Conservation (phyloP, 1,284 basidiomycete species). For the Trichosporon sp. region DNA sequence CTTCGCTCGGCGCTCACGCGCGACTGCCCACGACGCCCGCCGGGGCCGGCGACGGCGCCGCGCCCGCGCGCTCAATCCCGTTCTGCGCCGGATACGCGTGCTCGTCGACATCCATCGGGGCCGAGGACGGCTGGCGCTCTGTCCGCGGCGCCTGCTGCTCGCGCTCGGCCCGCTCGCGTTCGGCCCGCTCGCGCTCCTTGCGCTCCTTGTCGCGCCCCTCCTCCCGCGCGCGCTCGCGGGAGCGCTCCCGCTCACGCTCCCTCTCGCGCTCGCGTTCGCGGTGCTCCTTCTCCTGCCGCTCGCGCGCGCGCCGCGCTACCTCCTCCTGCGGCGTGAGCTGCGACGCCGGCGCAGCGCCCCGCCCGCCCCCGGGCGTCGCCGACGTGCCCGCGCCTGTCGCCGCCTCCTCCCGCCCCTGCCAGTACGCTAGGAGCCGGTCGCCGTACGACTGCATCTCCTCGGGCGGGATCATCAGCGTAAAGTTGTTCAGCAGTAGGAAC, state of each 20-base stretch:
- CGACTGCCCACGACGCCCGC: not conserved
- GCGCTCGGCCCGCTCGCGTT: not conserved
- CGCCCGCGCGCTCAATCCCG: not conserved
- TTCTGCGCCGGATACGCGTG: not conserved
- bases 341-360: slow-evolving; percentile 6
- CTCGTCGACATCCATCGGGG: slow-evolving; percentile 12
- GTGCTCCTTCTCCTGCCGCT: slow-evolving; percentile 12
- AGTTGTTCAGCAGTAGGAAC: slow-evolving; percentile 94
- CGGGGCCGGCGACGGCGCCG: not conserved
- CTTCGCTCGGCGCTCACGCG: not conserved
- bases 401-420: slow-evolving; percentile 35
- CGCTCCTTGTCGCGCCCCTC: not conserved
- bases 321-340: not conserved
- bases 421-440: slow-evolving; percentile 68
- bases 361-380: not conserved
- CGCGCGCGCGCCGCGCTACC: not conserved
- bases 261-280: not conserved
- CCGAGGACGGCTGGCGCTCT: not conserved
- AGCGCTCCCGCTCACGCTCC: not conserved
- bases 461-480: slow-evolving; percentile 76
- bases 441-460: slow-evolving; percentile 95
- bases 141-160: not conserved
- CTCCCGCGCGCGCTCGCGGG: not conserved
- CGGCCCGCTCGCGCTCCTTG: not conserved
- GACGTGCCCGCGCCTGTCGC: not conserved